phyloP scores from a whole-genome alignment of 2,329 filamentous ascomycete species.

The Orbilia ellipsospora region DNA sequence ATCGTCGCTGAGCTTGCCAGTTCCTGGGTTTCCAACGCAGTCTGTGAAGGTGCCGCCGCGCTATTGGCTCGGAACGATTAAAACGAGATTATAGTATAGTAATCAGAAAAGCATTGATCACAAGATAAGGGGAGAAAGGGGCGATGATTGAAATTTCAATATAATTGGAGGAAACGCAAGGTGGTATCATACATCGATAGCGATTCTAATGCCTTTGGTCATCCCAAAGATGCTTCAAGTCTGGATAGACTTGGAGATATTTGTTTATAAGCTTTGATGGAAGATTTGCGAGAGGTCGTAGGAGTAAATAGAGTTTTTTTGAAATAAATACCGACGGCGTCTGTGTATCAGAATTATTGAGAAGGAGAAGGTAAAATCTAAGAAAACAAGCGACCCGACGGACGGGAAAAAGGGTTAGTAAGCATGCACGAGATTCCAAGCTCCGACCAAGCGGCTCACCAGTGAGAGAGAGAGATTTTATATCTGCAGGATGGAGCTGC shows the following conservation, averaged over 20 bases:
- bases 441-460: conserved; percentile 1
- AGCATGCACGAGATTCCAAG: not conserved
- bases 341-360: not conserved
- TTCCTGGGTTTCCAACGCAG: conserved; percentile 83
- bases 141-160: conserved; percentile 22
- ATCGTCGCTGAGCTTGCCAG: conserved; percentile 76
- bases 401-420: not conserved
- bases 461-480: conserved; percentile 21
- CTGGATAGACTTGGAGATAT: conserved; percentile 15
- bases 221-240: conserved; percentile 49
- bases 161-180: conserved; percentile 14
- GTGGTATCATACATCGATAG: conserved; percentile 58
- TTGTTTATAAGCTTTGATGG: not conserved
- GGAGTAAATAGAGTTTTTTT: conserved; percentile 1
- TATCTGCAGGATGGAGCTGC: conserved; percentile 41
- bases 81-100: conserved; percentile 12
- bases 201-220: conserved; percentile 59
- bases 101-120: conserved; percentile 25
- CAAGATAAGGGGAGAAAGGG: not conserved
- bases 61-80: conserved; percentile 60
- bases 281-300: conserved; percentile 1
- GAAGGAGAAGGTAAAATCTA: not conserved
- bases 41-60: conserved; percentile 93
- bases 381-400: conserved; percentile 4
- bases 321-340: not conserved